Evolutionary conservation across 2,329 filamentous ascomycete species (phyloP).

Genomic region (Penicillium frequentans): DNA sequence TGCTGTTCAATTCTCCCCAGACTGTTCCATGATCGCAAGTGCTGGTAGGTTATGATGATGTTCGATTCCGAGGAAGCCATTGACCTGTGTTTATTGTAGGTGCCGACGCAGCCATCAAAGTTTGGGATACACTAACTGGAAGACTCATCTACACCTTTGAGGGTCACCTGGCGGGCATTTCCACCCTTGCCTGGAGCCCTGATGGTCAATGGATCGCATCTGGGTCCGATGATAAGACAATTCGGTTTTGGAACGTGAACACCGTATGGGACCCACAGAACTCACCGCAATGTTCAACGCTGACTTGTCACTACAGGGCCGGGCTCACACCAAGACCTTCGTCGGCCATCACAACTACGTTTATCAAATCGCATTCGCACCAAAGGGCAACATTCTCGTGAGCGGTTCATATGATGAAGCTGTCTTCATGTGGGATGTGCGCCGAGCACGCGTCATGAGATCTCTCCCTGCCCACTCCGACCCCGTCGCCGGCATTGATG

Average conservation of each 20-base stretch:
- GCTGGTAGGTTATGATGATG: slow-evolving; percentile 55
- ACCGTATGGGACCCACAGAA: slow-evolving; percentile 38
- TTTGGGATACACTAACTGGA: slow-evolving; percentile 82
- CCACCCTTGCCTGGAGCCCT: slow-evolving; percentile 89
- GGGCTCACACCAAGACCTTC: slow-evolving; percentile 61
- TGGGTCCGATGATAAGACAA: slow-evolving; percentile 93
- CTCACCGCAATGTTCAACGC: neutral
- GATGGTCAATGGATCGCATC: slow-evolving; percentile 85
- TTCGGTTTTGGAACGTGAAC: slow-evolving; percentile 80
- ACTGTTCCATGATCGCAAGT: slow-evolving; percentile 85
- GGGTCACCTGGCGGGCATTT: slow-evolving; percentile 89
- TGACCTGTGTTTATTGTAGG: slow-evolving; percentile 42
- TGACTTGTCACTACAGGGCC: slow-evolving; percentile 40
- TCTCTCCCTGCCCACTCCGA: slow-evolving; percentile 92
- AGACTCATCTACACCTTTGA: slow-evolving; percentile 83
- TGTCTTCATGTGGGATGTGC: slow-evolving; percentile 94
- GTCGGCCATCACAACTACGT: slow-evolving; percentile 95
- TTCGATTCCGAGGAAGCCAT: neutral
- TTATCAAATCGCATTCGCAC: slow-evolving; percentile 91
- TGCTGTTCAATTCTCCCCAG: slow-evolving; percentile 85
- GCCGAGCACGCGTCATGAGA: slow-evolving; percentile 82
- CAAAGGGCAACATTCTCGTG: slow-evolving; percentile 94
- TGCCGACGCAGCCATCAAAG: slow-evolving; percentile 85
- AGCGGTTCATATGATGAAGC: slow-evolving; percentile 97
- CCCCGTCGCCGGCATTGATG: slow-evolving; percentile 90